Base-by-base conservation (phyloP, 257 asterid species). In the Solanum medicagineum region DNA sequence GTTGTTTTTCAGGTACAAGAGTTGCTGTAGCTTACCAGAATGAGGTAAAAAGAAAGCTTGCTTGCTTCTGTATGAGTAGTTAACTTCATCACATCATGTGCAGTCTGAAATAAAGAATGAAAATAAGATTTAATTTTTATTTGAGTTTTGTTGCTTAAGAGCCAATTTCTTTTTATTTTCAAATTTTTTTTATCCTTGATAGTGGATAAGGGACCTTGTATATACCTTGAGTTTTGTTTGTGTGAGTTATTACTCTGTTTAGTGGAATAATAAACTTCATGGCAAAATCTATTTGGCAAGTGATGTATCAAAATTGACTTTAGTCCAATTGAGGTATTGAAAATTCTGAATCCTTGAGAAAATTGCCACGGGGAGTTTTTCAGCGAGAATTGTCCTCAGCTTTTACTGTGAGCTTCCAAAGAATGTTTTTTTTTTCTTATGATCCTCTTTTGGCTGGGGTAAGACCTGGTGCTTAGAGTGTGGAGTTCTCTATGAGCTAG, bases 1-100 rank as follows among this genome's bases (percentile, higher is more conserved):
- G 66, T 60, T 60, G 66, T n/a, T 60, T 60, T 60, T 81, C 90
- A 95, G 99, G 99, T 88, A 95, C 98, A 74, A 89, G 98, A 90
- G 91, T 93, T 86, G 97, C 98, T 83, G 91, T 93, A 88, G 89
- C 97, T 10, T 95, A 94, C 88, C 99, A 97, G 95, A 93, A 90
- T 70, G 99, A 97, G 98, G 99, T 96, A 22, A 63, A 63, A 1
- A 62, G 59, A 57, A 57, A 9, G 79, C 51, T 16, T 36, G 19
- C 2, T 40, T 69, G 49, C 79, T 17, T 17, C 45, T 73, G n/a
- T 75, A 17, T 19, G 59, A 47, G 26, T 51, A 26, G 45, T 51
- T 51, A 51, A 16, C 10, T 77, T 17, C 77, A 36, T 17, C 12
- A 69, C 24, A 69, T 2, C 16, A 66, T 66, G 26, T 69, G 77